Conservation (phyloP, 306 rosid genomes). For the Phaseolus lunatus region DNA sequence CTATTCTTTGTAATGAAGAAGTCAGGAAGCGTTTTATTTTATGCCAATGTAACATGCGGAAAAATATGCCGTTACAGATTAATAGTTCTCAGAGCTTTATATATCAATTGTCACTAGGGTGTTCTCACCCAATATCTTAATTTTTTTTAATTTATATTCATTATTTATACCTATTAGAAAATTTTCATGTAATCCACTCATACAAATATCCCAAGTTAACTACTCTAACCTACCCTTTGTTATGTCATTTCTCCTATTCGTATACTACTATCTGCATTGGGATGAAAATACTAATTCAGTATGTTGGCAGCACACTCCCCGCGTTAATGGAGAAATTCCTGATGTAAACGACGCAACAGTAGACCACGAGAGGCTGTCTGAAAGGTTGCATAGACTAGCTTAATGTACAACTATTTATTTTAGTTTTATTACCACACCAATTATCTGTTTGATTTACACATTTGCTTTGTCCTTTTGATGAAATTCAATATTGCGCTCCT, state of each 20-base stretch:
- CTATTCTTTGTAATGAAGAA: not conserved
- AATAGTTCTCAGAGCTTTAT: not conserved
- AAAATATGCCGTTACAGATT: not conserved
- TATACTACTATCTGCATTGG: slow-evolving; percentile 36
- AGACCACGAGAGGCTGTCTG: slow-evolving; percentile 84
- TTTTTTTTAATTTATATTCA: not conserved
- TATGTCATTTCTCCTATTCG: slow-evolving; percentile 36
- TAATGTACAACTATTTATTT: slow-evolving; percentile 36
- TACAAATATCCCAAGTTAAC: not conserved
- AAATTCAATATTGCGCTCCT: not conserved
- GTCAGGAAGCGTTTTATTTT: slow-evolving; percentile 10
- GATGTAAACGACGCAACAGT: slow-evolving; percentile 89
- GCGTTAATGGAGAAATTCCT: slow-evolving; percentile 95
- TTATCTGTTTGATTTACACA: not conserved
- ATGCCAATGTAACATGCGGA: slow-evolving; percentile 8
- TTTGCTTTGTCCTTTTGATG: not conserved
- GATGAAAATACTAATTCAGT: slow-evolving; percentile 48
- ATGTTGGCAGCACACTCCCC: slow-evolving; percentile 92
- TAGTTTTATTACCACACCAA: slow-evolving; percentile 2
- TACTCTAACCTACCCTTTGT: slow-evolving; percentile 9
- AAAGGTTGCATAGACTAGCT: slow-evolving; percentile 62
- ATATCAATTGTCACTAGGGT: not conserved
- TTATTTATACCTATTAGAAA: not conserved
- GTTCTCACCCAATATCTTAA: not conserved
- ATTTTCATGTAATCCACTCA: slow-evolving; percentile 10